phyloP scores from a whole-genome alignment of 257 asterid species.

The Vinca minor region DNA sequence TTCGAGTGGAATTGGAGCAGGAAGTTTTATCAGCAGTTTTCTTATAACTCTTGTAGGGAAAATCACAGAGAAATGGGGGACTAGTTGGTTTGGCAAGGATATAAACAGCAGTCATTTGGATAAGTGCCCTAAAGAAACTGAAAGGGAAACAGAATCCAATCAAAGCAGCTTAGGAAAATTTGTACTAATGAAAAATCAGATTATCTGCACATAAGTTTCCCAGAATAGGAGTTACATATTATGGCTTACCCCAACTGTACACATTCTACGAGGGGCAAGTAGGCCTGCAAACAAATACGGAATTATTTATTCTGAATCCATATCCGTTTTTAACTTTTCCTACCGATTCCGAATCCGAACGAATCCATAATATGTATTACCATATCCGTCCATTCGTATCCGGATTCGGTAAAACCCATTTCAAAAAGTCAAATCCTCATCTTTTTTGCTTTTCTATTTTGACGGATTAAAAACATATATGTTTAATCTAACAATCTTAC shows the following conservation, averaged over 20 bases:
- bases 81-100: slow-evolving; percentile 22
- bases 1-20: slow-evolving; percentile 17
- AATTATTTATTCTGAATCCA: too few relatives aligned
- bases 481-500: too few relatives aligned
- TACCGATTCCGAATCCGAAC: too few relatives aligned
- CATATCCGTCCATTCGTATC: too few relatives aligned
- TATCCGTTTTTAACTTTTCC: too few relatives aligned
- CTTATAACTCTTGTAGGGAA: slow-evolving; percentile 8
- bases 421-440: too few relatives aligned
- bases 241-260: slow-evolving; percentile 12
- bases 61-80: slow-evolving; percentile 15
- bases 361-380: too few relatives aligned
- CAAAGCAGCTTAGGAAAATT: not conserved
- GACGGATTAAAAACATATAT: too few relatives aligned
- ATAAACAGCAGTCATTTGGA: slow-evolving; percentile 23
- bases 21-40: slow-evolving; percentile 17
- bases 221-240: too few relatives aligned
- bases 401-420: too few relatives aligned
- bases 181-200: not conserved
- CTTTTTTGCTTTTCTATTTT: too few relatives aligned
- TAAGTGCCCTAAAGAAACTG: slow-evolving; percentile 5
- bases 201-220: slow-evolving; percentile 7
- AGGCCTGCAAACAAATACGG: too few relatives aligned
- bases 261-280: not conserved
- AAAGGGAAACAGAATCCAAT: not conserved